phyloP scores from a whole-genome alignment of 208 protist genomes.

The Crithidia bombi region DNA sequence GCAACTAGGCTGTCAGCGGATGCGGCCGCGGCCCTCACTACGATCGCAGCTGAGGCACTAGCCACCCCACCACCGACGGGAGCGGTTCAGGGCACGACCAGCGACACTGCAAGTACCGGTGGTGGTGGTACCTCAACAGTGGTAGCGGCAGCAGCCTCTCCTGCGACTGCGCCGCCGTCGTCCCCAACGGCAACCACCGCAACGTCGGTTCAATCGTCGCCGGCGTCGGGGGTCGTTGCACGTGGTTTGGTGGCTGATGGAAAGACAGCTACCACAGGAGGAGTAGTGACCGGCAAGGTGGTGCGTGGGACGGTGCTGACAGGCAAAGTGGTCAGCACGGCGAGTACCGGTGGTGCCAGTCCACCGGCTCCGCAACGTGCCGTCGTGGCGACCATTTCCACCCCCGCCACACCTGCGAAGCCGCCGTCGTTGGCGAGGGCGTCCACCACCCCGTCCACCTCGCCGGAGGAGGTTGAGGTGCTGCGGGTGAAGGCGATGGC shows the following conservation, averaged over 20 bases:
- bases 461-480: conserved; percentile 19
- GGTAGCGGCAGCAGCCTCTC: neutral
- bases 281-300: neutral
- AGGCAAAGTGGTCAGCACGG: conserved; percentile 19
- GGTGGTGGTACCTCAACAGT: no score
- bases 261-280: neutral
- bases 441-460: neutral
- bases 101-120: neutral
- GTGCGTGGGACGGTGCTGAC: conserved; percentile 26
- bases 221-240: neutral
- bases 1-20: conserved; percentile 20
- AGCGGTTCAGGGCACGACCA: no score
- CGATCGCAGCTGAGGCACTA: conserved; percentile 5
- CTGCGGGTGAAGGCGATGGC: conserved; percentile 20
- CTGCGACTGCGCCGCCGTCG: neutral
- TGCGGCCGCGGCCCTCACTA: conserved; percentile 13
- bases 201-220: neutral
- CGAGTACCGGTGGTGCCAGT: neutral
- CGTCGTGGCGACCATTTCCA: conserved; percentile 8
- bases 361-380: neutral
- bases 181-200: neutral
- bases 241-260: conserved; percentile 11
- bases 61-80: conserved; percentile 1
- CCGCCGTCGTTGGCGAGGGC: neutral
- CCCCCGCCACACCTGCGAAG: neutral